These are phyloP conservation scores for Tephrocybe sp. DNA, from an alignment of 768 basidiomycete genomes.

Conservation along the genomic window DNA sequence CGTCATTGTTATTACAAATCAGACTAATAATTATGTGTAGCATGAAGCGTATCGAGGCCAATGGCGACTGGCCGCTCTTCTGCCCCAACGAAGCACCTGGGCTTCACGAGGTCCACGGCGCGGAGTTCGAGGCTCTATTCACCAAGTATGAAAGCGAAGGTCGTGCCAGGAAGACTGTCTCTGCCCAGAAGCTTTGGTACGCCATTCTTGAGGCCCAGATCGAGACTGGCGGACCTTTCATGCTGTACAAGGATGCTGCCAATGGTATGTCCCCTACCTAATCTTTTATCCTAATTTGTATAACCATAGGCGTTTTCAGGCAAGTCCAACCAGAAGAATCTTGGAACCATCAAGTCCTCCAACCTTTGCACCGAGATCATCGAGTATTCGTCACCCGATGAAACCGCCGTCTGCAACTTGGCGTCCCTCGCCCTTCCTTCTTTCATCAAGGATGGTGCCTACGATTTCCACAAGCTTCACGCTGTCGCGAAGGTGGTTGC, in stretches of 20 bases:
- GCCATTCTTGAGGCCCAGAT: conserved; percentile 96
- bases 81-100: conserved; percentile 96
- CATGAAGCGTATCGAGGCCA: conserved; percentile 95
- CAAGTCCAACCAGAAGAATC: conserved; percentile 98
- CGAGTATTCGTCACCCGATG: conserved; percentile 96
- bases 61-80: conserved; percentile 93
- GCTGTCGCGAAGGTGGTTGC: conserved; percentile 92
- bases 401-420: conserved; percentile 97
- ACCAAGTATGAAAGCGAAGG: conserved; percentile 90
- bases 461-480: conserved; percentile 95
- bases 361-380: conserved; percentile 99
- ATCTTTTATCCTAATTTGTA: neutral
- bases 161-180: conserved; percentile 77
- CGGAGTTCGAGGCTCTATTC: conserved; percentile 86
- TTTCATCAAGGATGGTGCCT: conserved; percentile 78
- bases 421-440: conserved; percentile 95
- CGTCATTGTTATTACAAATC: neutral
- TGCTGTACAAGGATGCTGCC: conserved; percentile 96
- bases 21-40: conserved; percentile 34
- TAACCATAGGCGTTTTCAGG: conserved; percentile 36
- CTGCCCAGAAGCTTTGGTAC: conserved; percentile 99
- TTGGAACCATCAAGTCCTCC: conserved; percentile 98
- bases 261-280: conserved; percentile 59
- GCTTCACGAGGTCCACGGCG: conserved; percentile 84
- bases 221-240: conserved; percentile 98